Conservation (phyloP, 306 rosid species). For the Acacia confusa region DNA sequence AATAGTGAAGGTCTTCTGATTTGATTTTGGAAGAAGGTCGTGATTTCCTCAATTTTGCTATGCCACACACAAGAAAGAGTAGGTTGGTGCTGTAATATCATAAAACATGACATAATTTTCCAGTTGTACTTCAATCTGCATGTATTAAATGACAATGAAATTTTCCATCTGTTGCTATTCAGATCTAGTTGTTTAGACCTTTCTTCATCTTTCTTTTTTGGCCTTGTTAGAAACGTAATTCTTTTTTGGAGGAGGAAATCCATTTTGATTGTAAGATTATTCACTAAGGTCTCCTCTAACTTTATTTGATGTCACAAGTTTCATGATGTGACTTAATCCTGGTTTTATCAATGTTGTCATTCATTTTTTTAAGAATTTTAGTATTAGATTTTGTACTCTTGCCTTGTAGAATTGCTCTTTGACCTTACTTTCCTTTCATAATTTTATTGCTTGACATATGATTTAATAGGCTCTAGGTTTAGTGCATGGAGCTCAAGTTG, state of each 20-base stretch:
- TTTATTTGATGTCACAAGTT: background rate
- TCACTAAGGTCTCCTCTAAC: background rate
- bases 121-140: background rate
- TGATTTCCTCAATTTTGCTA: background rate
- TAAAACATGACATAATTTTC: background rate
- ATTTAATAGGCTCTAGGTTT: constrained; percentile 84
- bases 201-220: background rate
- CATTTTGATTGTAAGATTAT: constrained; percentile 13
- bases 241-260: background rate
- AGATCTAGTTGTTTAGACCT: background rate
- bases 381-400: constrained; percentile 13
- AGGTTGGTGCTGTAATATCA: background rate
- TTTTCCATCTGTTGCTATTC: background rate
- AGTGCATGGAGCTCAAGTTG: constrained; percentile 88
- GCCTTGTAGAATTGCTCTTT: constrained; percentile 8
- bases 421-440: background rate
- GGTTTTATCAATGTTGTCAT: background rate
- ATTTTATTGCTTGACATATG: constrained; percentile 29
- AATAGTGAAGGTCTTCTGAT: background rate
- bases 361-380: constrained; percentile 16
- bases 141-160: background rate
- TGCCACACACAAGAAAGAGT: background rate
- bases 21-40: background rate
- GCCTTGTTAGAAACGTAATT: background rate
- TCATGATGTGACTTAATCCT: constrained; percentile 5